phyloP scores from a whole-genome alignment of 2,329 filamentous ascomycete species.

The Corinectria fuckeliana region DNA sequence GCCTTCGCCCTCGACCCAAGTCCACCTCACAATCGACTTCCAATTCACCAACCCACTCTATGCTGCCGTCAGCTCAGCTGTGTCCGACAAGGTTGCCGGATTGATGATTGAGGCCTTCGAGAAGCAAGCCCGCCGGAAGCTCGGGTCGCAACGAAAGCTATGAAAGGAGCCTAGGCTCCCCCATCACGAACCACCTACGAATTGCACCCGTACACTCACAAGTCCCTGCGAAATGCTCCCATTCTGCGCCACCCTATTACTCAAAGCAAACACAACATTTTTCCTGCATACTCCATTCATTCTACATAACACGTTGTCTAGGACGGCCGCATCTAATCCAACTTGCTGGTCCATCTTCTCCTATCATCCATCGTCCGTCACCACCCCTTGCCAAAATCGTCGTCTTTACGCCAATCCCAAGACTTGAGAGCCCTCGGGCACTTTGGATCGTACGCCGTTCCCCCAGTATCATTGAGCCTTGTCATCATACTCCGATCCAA shows the following conservation, averaged over 20 bases:
- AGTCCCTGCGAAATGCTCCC: background rate
- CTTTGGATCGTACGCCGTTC: conserved; percentile 34
- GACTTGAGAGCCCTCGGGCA: conserved; percentile 17
- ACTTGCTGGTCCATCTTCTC: conserved; percentile 31
- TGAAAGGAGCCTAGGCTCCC: background rate
- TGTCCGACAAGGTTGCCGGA: conserved; percentile 83
- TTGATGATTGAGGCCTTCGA: conserved; percentile 96
- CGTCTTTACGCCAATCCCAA: conserved; percentile 33
- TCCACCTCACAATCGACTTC: conserved; percentile 79
- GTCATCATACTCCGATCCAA: conserved; percentile 40
- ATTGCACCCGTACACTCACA: conserved; percentile 2
- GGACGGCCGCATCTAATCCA: conserved; percentile 35
- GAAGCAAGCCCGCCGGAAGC: conserved; percentile 67
- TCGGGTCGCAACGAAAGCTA: conserved; percentile 29
- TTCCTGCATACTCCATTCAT: conserved; percentile 33
- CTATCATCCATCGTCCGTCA: conserved; percentile 9
- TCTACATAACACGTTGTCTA: conserved; percentile 35
- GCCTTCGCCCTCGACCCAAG: conserved; percentile 62
- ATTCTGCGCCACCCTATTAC: background rate
- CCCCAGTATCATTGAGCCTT: conserved; percentile 31
- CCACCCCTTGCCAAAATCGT: conserved; percentile 26
- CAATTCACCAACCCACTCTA: conserved; percentile 91
- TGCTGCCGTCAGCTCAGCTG: conserved; percentile 77
- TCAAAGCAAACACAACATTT: conserved; percentile 24
- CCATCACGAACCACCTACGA: background rate